A percentile compares a stretch with the other conserved stretches of the same genome.
phyloP scores from a whole-genome alignment of 768 basidiomycete genomes.

The Pulveroboletus sp. region DNA sequence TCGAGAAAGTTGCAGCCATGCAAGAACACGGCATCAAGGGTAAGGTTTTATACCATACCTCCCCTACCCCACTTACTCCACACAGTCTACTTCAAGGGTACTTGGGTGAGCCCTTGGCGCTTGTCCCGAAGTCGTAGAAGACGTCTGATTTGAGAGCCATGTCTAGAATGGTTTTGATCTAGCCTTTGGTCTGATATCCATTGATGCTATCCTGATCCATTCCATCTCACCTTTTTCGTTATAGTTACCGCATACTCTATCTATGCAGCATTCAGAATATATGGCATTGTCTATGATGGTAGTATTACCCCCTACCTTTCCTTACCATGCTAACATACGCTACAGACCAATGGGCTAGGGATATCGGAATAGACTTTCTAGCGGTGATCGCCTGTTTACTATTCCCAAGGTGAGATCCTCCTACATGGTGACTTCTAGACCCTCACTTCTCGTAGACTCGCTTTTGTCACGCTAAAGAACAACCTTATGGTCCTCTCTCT shows the following conservation, averaged over 20 bases:
- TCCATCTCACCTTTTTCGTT: constrained; percentile 3
- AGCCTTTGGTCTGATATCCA: constrained; percentile 61
- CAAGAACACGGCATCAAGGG: constrained; percentile 93
- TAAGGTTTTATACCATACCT: constrained; percentile 21
- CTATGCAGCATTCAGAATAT: constrained; percentile 72
- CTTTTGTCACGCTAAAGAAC: constrained; percentile 84
- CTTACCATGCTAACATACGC: background rate
- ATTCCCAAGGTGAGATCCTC: constrained; percentile 67
- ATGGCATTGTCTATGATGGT: constrained; percentile 69
- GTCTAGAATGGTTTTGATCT: constrained; percentile 87
- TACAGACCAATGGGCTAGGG: constrained; percentile 60
- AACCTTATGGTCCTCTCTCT: constrained; percentile 77
- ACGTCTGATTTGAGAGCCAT: constrained; percentile 10
- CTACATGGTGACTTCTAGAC: background rate
- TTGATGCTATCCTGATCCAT: background rate
- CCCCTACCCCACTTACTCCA: constrained; percentile 4
- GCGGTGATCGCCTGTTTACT: constrained; percentile 87
- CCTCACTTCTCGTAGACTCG: constrained; percentile 50
- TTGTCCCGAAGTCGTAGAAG: constrained; percentile 6
- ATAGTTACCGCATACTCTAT: constrained; percentile 73
- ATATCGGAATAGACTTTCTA: constrained; percentile 74
- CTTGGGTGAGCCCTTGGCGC: constrained; percentile 51
- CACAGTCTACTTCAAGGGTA: constrained; percentile 77
- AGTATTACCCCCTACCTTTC: constrained; percentile 1
- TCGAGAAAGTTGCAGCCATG: constrained; percentile 93